These are phyloP conservation scores for Pezicula rhizophila DNA, from an alignment of 2,329 filamentous ascomycete species.

Conservation along the genomic window DNA sequence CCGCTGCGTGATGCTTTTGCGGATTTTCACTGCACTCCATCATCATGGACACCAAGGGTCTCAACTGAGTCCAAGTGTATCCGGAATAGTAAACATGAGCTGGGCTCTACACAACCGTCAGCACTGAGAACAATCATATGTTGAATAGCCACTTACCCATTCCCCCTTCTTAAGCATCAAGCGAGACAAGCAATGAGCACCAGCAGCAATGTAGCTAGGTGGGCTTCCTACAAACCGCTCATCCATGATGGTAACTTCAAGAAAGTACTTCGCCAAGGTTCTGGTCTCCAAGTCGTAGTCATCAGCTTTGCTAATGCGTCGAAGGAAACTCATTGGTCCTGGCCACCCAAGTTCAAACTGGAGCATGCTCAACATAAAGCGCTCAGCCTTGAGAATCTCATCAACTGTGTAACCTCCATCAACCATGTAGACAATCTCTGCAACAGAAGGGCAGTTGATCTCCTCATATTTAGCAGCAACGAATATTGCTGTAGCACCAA, in stretches of 20 bases:
- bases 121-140: background rate
- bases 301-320: constrained; percentile 95
- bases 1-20: constrained; percentile 73
- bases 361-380: constrained; percentile 96
- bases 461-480: constrained; percentile 98
- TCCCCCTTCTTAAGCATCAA: constrained; percentile 84
- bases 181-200: constrained; percentile 85
- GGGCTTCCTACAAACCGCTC: constrained; percentile 90
- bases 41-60: constrained; percentile 69
- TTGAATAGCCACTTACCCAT: constrained; percentile 62
- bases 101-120: constrained; percentile 50
- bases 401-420: constrained; percentile 83
- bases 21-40: constrained; percentile 83
- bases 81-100: constrained; percentile 89
- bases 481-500: constrained; percentile 91
- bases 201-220: constrained; percentile 85
- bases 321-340: constrained; percentile 97
- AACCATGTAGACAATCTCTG: constrained; percentile 98
- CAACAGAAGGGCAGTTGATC: constrained; percentile 92
- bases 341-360: constrained; percentile 95
- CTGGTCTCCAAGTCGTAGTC: constrained; percentile 95
- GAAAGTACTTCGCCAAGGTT: constrained; percentile 94
- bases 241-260: constrained; percentile 96
- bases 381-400: constrained; percentile 93
- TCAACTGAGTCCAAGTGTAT: constrained; percentile 82